Evolutionary conservation across 2,329 filamentous ascomycete genomes (phyloP).

Genomic region (Fusarium fujikuroi): DNA sequence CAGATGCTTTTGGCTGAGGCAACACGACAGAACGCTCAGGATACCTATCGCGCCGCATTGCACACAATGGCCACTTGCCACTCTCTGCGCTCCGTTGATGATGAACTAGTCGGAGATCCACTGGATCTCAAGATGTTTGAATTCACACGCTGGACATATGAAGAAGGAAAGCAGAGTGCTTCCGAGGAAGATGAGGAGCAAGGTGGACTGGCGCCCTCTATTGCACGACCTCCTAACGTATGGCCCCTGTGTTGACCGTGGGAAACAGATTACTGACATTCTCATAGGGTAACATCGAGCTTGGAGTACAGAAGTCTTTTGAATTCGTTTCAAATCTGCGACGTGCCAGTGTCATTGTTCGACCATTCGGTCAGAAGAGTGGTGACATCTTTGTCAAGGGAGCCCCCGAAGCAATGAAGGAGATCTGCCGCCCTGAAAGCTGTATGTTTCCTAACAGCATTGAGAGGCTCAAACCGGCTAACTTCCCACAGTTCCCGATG

Average conservation of each 20-base stretch:
- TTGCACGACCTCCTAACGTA: conserved; percentile 80
- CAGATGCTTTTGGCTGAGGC: conserved; percentile 64
- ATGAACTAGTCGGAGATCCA: conserved; percentile 90
- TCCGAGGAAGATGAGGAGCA: conserved; percentile 79
- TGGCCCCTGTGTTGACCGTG: conserved; percentile 53
- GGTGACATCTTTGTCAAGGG: conserved; percentile 95
- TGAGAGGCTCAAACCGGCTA: conserved; percentile 18
- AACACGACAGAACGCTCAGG: conserved; percentile 44
- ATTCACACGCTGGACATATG: conserved; percentile 91
- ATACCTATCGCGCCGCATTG: conserved; percentile 69
- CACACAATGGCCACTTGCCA: conserved; percentile 99
- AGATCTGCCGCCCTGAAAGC: conserved; percentile 86
- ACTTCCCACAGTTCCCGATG: conserved; percentile 71
- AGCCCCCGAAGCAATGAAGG: conserved; percentile 94
- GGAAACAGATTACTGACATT: neutral
- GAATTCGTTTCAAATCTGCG: conserved; percentile 95
- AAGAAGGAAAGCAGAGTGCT: conserved; percentile 81
- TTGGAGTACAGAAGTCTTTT: conserved; percentile 90
- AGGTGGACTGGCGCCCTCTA: conserved; percentile 82
- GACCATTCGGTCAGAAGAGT: conserved; percentile 85
- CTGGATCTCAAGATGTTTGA: conserved; percentile 99
- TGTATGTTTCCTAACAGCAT: conserved; percentile 61
- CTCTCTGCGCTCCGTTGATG: conserved; percentile 86
- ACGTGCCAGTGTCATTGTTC: conserved; percentile 90
- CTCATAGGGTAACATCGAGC: conserved; percentile 71